phyloP scores from a whole-genome alignment of 371 early-diverging fungal genomes.

The Saksenaea vasiformis region DNA sequence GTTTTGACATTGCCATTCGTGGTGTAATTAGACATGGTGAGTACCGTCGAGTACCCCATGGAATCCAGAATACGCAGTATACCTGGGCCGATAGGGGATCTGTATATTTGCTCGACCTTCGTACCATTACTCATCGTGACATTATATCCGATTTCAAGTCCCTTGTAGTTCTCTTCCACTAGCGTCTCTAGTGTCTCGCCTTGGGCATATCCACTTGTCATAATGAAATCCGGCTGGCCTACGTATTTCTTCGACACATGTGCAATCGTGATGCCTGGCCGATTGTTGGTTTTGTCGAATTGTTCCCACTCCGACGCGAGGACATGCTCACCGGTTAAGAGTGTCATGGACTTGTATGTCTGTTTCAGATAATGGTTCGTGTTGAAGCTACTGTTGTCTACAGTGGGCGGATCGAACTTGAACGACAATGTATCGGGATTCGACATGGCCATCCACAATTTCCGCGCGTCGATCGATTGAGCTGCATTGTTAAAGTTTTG shows the following conservation, averaged over 20 bases:
- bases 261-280: slow-evolving; percentile 44
- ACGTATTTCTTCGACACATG: slow-evolving; percentile 40
- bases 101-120: slow-evolving; percentile 18
- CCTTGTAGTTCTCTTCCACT: slow-evolving; percentile 23
- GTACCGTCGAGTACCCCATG: slow-evolving; percentile 45
- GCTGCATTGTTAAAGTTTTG: slow-evolving; percentile 32
- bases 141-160: slow-evolving; percentile 24
- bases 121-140: slow-evolving; percentile 14
- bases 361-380: slow-evolving; percentile 32
- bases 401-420: slow-evolving; percentile 27
- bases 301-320: slow-evolving; percentile 18
- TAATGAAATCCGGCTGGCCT: slow-evolving; percentile 42
- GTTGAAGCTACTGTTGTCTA: slow-evolving; percentile 35
- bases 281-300: slow-evolving; percentile 31
- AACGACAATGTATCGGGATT: slow-evolving; percentile 34
- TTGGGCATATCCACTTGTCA: slow-evolving; percentile 28
- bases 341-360: slow-evolving; percentile 38
- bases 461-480: slow-evolving; percentile 32
- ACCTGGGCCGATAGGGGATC: slow-evolving; percentile 50
- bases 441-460: slow-evolving; percentile 36
- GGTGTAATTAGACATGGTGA: slow-evolving; percentile 43
- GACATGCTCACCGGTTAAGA: slow-evolving; percentile 31
- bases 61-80: slow-evolving; percentile 46
- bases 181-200: slow-evolving; percentile 34
- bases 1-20: slow-evolving; percentile 34